Percentiles rank a stretch among this genome's conserved stretches.
Evolutionary conservation across 495 filamentous ascomycete genomes (phyloP).

Genomic region (Xylaria bambusicola): DNA sequence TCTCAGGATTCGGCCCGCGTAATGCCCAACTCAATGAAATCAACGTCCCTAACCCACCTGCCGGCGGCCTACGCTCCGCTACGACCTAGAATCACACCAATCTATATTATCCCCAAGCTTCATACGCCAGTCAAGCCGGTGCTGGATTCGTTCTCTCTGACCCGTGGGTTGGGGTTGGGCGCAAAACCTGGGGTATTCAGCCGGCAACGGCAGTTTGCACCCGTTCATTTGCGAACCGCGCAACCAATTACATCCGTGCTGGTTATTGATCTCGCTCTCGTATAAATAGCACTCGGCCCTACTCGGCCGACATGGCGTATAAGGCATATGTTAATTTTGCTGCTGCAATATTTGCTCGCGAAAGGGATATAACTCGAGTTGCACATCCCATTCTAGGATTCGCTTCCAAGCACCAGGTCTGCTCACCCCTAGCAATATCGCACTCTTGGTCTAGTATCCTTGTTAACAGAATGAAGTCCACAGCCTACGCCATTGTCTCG

Average conservation of each 20-base stretch:
- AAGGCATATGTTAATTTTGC: conserved; percentile 16
- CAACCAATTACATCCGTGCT: conserved; percentile 25
- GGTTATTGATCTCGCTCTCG: conserved; percentile 23
- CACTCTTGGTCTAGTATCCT: conserved; percentile 5
- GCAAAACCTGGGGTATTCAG: conserved; percentile 35
- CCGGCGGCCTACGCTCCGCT: conserved; percentile 8
- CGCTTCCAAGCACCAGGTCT: conserved; percentile 1
- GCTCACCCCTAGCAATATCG: neutral
- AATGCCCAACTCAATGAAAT: neutral
- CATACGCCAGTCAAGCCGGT: neutral
- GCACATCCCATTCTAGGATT: neutral
- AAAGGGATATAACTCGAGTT: conserved; percentile 8
- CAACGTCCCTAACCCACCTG: neutral
- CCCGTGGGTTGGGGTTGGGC: conserved; percentile 8
- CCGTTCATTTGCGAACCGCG: conserved; percentile 12
- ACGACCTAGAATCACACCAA: conserved; percentile 1
- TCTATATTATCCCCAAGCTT: conserved; percentile 14
- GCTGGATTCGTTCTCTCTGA: neutral
- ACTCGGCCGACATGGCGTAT: conserved; percentile 26
- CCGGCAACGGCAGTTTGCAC: conserved; percentile 24
- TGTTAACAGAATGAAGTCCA: conserved; percentile 36
- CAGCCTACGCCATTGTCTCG: conserved; percentile 28
- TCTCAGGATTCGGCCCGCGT: conserved; percentile 5
- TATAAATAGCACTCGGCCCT: conserved; percentile 26
- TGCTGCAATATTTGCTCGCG: conserved; percentile 1